These are phyloP conservation scores for Pleomassaria siparia DNA, from an alignment of 2,329 filamentous ascomycete genomes.

Conservation along the genomic window DNA sequence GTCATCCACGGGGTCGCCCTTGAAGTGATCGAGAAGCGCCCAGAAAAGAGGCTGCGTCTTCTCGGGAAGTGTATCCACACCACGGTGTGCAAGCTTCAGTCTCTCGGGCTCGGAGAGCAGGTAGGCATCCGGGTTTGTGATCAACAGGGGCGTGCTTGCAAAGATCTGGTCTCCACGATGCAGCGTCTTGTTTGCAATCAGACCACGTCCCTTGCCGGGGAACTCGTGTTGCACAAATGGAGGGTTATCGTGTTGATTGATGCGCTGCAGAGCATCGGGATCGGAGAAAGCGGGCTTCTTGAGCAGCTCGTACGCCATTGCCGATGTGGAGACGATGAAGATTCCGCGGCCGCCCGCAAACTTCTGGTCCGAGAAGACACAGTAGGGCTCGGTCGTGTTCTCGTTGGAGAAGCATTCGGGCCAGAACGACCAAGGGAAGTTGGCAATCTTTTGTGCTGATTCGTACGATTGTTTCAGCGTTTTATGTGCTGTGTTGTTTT, in stretches of 20 bases:
- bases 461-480: constrained; percentile 24
- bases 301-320: constrained; percentile 28
- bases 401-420: constrained; percentile 35
- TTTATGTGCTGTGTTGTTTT: constrained; percentile 19
- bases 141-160: constrained; percentile 34
- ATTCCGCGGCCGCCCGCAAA: constrained; percentile 37
- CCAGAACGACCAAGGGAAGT: constrained; percentile 38
- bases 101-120: constrained; percentile 25
- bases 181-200: constrained; percentile 38
- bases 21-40: constrained; percentile 32
- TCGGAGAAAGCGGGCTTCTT: constrained; percentile 32
- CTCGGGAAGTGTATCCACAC: constrained; percentile 27
- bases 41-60: constrained; percentile 26
- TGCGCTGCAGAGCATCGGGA: constrained; percentile 15
- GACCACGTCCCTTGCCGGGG: constrained; percentile 35
- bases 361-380: constrained; percentile 31
- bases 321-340: constrained; percentile 29
- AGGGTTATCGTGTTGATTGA: constrained; percentile 30
- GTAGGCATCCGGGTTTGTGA: constrained; percentile 31
- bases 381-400: constrained; percentile 27
- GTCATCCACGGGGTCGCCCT: constrained; percentile 35
- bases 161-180: constrained; percentile 38
- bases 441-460: constrained; percentile 16
- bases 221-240: constrained; percentile 33
- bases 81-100: constrained; percentile 28